phyloP scores from a whole-genome alignment of 129 eudicot genomes.

The Flaveria robusta region DNA sequence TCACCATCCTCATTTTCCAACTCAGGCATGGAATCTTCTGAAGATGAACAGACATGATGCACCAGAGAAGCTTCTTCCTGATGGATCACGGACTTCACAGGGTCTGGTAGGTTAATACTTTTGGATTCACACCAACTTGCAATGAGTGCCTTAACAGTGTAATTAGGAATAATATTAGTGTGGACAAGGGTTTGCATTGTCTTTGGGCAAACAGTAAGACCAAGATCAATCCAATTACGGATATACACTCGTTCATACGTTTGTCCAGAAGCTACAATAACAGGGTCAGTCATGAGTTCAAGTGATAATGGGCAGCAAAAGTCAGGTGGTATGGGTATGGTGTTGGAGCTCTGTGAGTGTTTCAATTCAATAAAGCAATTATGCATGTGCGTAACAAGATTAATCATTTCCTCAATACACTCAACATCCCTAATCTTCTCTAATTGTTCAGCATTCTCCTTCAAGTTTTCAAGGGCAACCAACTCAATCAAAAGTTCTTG shows the following conservation, averaged over 20 bases:
- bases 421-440: constrained; percentile 79
- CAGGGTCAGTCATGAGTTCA: constrained; percentile 97
- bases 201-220: constrained; percentile 92
- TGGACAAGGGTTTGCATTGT: constrained; percentile 83
- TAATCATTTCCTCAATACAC: constrained; percentile 72
- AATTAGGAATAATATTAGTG: constrained; percentile 89
- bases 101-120: constrained; percentile 81
- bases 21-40: constrained; percentile 64
- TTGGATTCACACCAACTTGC: constrained; percentile 90
- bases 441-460: constrained; percentile 95
- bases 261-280: constrained; percentile 96
- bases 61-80: constrained; percentile 49
- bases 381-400: constrained; percentile 81
- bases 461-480: constrained; percentile 92
- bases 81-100: constrained; percentile 45
- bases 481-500: constrained; percentile 88
- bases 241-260: constrained; percentile 91
- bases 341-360: constrained; percentile 63
- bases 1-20: constrained; percentile 33
- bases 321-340: constrained; percentile 84
- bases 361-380: constrained; percentile 64
- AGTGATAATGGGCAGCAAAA: constrained; percentile 98
- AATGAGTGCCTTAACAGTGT: constrained; percentile 93
- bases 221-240: constrained; percentile 88
- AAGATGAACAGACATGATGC: constrained; percentile 59